Evolutionary conservation across 805 yeast species (phyloP).

Genomic region (Ogataea ramenticola): DNA sequence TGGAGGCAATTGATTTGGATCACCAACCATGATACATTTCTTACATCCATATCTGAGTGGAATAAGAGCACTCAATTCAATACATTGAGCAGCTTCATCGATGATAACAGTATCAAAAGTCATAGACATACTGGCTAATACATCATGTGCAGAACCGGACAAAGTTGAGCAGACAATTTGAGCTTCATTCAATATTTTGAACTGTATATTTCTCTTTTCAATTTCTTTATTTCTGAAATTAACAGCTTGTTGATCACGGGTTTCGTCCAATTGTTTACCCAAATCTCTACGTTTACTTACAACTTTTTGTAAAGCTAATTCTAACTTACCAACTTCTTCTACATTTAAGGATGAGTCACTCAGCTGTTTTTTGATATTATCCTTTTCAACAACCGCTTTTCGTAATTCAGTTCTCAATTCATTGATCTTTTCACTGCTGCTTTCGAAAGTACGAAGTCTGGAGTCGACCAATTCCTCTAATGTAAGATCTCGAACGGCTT

Average conservation of each 20-base stretch:
- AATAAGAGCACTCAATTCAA: conserved; percentile 83
- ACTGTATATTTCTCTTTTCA: conserved; percentile 68
- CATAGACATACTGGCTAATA: conserved; percentile 65
- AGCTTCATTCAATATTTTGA: conserved; percentile 61
- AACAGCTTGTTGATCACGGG: conserved; percentile 65
- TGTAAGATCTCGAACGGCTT: conserved; percentile 73
- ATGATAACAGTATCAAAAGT: conserved; percentile 85
- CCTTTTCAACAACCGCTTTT: conserved; percentile 50
- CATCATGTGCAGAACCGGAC: conserved; percentile 91
- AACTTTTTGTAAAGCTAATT: conserved; percentile 46
- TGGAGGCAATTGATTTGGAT: conserved; percentile 96
- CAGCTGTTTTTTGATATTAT: conserved; percentile 38
- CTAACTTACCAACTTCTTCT: conserved; percentile 41
- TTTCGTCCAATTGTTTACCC: conserved; percentile 69
- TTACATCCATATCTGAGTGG: conserved; percentile 89
- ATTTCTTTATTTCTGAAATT: conserved; percentile 70
- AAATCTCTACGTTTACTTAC: conserved; percentile 57
- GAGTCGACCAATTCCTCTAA: conserved; percentile 77
- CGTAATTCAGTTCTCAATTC: conserved; percentile 43
- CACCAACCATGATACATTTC: conserved; percentile 95
- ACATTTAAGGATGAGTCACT: conserved; percentile 20
- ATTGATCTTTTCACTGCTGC: conserved; percentile 33
- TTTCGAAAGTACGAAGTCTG: conserved; percentile 21
- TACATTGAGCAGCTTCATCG: conserved; percentile 98
- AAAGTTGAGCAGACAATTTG: conserved; percentile 87